phyloP scores from a whole-genome alignment of 2,329 filamentous ascomycete genomes.

The Aciculosporium take region DNA sequence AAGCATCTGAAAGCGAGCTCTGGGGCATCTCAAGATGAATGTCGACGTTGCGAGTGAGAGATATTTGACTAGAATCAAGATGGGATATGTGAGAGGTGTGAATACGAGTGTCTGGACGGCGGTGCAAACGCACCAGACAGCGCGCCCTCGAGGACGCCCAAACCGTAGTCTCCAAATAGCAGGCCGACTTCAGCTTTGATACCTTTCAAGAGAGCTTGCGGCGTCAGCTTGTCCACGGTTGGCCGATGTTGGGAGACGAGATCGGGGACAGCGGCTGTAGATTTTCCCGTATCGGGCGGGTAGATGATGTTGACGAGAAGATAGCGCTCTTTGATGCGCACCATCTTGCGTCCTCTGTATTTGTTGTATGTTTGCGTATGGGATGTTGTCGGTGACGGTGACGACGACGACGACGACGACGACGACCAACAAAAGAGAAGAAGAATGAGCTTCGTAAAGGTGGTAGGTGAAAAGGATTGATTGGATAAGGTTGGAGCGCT shows the following conservation, averaged over 20 bases:
- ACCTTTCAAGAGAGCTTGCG: conserved; percentile 49
- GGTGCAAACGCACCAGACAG: conserved; percentile 43
- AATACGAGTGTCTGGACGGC: background rate
- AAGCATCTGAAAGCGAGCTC: conserved; percentile 70
- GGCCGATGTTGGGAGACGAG: conserved; percentile 66
- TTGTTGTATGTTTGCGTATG: background rate
- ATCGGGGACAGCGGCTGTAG: conserved; percentile 32
- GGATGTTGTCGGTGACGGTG: background rate
- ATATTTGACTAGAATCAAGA: conserved; percentile 60
- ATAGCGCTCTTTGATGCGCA: conserved; percentile 91
- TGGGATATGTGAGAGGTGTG: background rate
- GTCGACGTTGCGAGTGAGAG: conserved; percentile 85
- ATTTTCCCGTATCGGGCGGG: conserved; percentile 38
- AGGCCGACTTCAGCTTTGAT: conserved; percentile 56
- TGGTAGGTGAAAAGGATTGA: background rate
- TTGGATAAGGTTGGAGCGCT: background rate
- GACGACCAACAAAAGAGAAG: background rate
- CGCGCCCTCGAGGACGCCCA: conserved; percentile 55
- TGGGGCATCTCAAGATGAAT: conserved; percentile 73
- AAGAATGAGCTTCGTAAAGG: too few relatives aligned
- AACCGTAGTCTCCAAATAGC: conserved; percentile 80
- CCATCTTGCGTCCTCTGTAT: conserved; percentile 44
- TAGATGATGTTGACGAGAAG: conserved; percentile 91
- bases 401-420: background rate
- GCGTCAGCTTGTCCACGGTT: conserved; percentile 56